A percentile compares a stretch with the other conserved stretches of the same genome.
Evolutionary conservation across 1,139 yeast species (phyloP).

Genomic region (Blastobotrys ciferrii): DNA sequence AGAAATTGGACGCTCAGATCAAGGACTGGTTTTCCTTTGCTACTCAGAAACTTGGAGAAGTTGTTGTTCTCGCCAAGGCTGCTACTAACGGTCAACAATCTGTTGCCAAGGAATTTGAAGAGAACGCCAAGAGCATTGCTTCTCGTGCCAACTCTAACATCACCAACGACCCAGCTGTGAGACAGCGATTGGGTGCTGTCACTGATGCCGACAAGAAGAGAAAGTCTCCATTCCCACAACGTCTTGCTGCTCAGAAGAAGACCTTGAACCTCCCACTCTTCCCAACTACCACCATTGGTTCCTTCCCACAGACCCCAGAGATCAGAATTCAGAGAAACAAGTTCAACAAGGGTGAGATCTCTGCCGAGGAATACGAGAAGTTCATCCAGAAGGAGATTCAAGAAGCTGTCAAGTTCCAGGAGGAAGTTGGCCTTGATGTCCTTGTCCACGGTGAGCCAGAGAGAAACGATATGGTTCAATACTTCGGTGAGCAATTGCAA

Average conservation of each 20-base stretch:
- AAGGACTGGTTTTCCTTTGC: constrained; percentile 99
- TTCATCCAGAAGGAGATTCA: constrained; percentile 97
- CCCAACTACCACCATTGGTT: constrained; percentile 99
- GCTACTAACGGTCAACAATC: constrained; percentile 67
- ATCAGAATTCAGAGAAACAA: constrained; percentile 98
- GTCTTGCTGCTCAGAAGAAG: constrained; percentile 88
- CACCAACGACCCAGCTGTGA: constrained; percentile 89
- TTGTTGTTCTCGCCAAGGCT: constrained; percentile 86
- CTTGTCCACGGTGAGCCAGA: constrained; percentile 99
- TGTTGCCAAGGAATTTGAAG: constrained; percentile 60
- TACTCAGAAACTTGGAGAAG: constrained; percentile 90
- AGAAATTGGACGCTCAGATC: constrained; percentile 83
- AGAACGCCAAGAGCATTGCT: constrained; percentile 82
- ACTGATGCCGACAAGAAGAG: constrained; percentile 70
- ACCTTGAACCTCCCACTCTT: constrained; percentile 91
- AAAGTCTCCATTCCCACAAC: constrained; percentile 78
- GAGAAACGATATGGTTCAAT: constrained; percentile 99
- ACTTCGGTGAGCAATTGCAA: constrained; percentile 97
- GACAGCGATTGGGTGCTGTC: constrained; percentile 80
- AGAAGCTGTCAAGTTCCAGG: constrained; percentile 96
- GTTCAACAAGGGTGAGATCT: constrained; percentile 91
- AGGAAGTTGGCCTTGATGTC: constrained; percentile 96
- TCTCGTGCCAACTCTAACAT: constrained; percentile 84
- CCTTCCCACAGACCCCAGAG: constrained; percentile 99
- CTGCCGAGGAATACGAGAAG: constrained; percentile 91